Evolutionary conservation across 2,329 filamentous ascomycete species (phyloP).

Genomic region (Fusarium sp.): DNA sequence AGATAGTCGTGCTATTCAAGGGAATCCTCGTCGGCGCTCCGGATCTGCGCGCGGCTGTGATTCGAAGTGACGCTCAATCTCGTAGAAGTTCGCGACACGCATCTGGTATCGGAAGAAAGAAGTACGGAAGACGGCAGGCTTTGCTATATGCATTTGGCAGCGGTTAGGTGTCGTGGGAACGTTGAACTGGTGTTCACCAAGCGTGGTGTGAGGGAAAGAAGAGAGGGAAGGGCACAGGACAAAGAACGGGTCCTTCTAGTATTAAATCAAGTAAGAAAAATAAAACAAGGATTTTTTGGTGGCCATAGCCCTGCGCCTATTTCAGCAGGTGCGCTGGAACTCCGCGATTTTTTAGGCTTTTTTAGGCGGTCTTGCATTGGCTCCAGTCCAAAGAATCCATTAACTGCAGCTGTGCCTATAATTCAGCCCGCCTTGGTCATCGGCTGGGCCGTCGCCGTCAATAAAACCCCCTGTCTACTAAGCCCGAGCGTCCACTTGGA

Average conservation of each 20-base stretch:
- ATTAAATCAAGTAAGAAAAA: conserved; percentile 28
- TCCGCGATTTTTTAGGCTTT: conserved; percentile 26
- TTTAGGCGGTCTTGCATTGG: conserved; percentile 34
- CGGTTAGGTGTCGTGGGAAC: conserved; percentile 32
- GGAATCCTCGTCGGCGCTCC: conserved; percentile 68
- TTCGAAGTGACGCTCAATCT: conserved; percentile 61
- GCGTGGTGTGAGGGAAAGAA: conserved; percentile 43
- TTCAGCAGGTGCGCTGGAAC: conserved; percentile 26
- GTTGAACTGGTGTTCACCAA: conserved; percentile 43
- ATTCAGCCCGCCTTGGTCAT: conserved; percentile 16
- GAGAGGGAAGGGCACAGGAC: conserved; percentile 19
- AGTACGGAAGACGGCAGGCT: conserved; percentile 56
- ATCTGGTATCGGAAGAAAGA: conserved; percentile 69
- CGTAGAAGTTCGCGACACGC: conserved; percentile 62
- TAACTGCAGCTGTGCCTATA: conserved; percentile 1
- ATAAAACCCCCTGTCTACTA: conserved; percentile 8
- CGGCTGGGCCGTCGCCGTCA: conserved; percentile 14
- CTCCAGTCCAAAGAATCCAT: conserved; percentile 16
- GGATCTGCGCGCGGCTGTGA: conserved; percentile 67
- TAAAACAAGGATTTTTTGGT: conserved; percentile 37
- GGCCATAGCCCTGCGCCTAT: conserved; percentile 26
- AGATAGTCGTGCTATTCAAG: conserved; percentile 49
- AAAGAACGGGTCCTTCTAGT: conserved; percentile 31
- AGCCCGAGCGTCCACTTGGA: conserved; percentile 34
- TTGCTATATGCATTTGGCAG: conserved; percentile 68